Percentiles rank a stretch among this genome's conserved stretches.
phyloP scores from a whole-genome alignment of 2,329 filamentous ascomycete genomes.

The Paradendryphiella salina region DNA sequence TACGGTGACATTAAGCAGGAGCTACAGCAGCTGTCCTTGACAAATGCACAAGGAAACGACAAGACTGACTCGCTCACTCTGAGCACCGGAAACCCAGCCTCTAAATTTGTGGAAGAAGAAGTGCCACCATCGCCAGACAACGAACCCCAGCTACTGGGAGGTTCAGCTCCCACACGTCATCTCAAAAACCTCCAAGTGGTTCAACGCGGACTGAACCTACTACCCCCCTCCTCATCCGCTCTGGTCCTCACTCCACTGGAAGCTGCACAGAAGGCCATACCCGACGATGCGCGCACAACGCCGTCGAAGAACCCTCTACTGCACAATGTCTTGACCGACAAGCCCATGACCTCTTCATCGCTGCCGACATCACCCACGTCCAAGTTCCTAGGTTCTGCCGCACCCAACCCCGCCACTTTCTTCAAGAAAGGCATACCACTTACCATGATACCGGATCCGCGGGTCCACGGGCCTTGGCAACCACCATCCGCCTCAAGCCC shows the following conservation, averaged over 20 bases:
- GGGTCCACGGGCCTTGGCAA: constrained; percentile 64
- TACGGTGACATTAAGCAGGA: constrained; percentile 69
- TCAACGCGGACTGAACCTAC: constrained; percentile 68
- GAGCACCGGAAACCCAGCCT: constrained; percentile 50
- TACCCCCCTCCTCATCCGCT: constrained; percentile 83
- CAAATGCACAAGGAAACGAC: constrained; percentile 14
- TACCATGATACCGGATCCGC: constrained; percentile 76
- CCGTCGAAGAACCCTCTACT: constrained; percentile 81
- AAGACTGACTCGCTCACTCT: constrained; percentile 17
- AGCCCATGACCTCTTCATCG: constrained; percentile 89
- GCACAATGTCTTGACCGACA: constrained; percentile 94
- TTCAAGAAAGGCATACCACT: constrained; percentile 90
- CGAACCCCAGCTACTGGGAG: constrained; percentile 18
- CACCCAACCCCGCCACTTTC: constrained; percentile 69
- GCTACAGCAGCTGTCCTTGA: constrained; percentile 49
- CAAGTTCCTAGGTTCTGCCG: constrained; percentile 36
- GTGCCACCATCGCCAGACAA: constrained; percentile 22
- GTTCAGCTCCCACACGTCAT: constrained; percentile 49
- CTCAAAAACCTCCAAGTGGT: constrained; percentile 74
- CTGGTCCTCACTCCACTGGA: constrained; percentile 86
- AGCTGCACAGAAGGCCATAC: constrained; percentile 62
- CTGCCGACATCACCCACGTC: constrained; percentile 62
- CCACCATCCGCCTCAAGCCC: constrained; percentile 63
- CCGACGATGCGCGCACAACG: constrained; percentile 57
- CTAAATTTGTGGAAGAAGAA: constrained; percentile 47